These are phyloP conservation scores for Eucalyptus sp. DNA, from an alignment of 345 rosid species.

Conservation along the genomic window DNA sequence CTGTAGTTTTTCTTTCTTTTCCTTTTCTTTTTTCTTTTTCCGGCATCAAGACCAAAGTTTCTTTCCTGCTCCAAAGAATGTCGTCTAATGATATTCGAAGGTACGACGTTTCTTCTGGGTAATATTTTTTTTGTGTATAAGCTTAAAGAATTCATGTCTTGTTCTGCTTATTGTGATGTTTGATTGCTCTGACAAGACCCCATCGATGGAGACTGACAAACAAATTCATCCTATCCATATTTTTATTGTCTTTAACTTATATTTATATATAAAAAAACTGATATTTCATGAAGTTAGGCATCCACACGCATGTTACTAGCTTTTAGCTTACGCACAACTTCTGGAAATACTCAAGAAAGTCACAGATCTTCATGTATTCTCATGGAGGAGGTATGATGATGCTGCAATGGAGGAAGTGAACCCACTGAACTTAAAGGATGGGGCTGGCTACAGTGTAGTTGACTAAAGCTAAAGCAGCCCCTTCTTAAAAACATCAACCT, in stretches of 20 bases:
- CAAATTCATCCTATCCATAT: background rate
- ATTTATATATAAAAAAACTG: background rate
- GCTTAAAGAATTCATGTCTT: background rate
- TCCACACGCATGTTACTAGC: background rate
- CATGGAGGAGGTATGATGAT: background rate
- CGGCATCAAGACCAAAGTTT: background rate
- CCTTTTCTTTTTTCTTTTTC: background rate
- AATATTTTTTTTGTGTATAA: background rate
- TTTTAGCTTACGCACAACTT: background rate
- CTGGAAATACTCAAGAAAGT: background rate
- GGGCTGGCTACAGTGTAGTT: background rate
- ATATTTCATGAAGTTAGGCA: background rate
- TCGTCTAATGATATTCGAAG: background rate
- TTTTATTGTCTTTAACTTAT: background rate
- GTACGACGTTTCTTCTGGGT: background rate
- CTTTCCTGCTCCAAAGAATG: background rate
- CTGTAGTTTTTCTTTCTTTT: background rate
- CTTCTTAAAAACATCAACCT: background rate
- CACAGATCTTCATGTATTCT: background rate
- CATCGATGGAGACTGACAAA: background rate
- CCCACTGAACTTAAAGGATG: background rate
- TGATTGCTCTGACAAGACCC: background rate
- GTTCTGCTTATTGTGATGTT: background rate
- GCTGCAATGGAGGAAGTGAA: background rate
- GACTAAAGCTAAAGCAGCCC: background rate